phyloP scores from a whole-genome alignment of 352 stramenopile species.

The Phytophthora hibernalis region DNA sequence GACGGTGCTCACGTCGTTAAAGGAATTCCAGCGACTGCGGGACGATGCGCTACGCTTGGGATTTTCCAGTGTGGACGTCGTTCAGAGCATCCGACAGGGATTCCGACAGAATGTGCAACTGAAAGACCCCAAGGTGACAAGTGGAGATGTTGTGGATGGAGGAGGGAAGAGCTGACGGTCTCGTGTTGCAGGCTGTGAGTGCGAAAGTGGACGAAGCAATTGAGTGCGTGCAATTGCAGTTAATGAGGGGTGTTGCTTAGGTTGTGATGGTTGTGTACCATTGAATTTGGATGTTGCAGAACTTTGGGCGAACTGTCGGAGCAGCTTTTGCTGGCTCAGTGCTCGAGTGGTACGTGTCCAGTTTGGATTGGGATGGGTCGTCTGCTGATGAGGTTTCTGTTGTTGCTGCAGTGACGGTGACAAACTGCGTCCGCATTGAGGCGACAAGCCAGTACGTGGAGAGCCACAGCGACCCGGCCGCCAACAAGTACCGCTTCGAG shows the following conservation, averaged over 20 bases:
- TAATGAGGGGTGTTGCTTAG: neutral
- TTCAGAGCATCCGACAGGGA: constrained; percentile 43
- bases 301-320: constrained; percentile 68
- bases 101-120: constrained; percentile 57
- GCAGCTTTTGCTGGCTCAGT: constrained; percentile 70
- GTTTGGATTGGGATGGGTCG: neutral
- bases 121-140: constrained; percentile 45
- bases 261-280: neutral
- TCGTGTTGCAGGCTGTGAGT: constrained; percentile 37
- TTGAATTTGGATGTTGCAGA: constrained; percentile 34
- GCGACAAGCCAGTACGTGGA: constrained; percentile 77
- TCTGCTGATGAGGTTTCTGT: constrained; percentile 6
- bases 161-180: constrained; percentile 5
- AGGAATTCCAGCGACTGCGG: constrained; percentile 50
- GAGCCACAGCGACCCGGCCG: constrained; percentile 54
- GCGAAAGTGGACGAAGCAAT: constrained; percentile 77
- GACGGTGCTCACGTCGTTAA: constrained; percentile 45
- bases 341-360: constrained; percentile 63
- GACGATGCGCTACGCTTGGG: constrained; percentile 47
- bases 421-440: constrained; percentile 71
- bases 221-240: constrained; percentile 34
- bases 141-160: neutral
- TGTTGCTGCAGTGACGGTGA: constrained; percentile 62
- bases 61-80: constrained; percentile 37
- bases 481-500: constrained; percentile 73